These are phyloP conservation scores for Ophiocordyceps sinensis DNA, from an alignment of 2,329 filamentous ascomycete genomes.

Conservation along the genomic window DNA sequence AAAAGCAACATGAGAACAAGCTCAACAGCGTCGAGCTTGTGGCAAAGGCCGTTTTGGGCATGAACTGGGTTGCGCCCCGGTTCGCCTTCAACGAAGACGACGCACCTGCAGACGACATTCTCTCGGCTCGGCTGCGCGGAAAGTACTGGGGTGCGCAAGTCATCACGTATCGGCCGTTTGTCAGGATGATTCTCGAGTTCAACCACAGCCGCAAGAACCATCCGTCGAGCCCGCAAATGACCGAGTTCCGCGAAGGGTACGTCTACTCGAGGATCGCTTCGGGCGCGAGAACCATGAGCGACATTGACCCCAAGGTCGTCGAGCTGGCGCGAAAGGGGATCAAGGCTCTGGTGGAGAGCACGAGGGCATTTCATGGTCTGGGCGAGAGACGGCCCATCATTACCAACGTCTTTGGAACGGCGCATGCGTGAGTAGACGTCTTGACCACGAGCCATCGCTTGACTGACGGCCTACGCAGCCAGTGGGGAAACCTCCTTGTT, in stretches of 20 bases:
- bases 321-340: constrained; percentile 48
- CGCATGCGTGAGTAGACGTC: constrained; percentile 68
- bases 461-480: constrained; percentile 34
- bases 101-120: constrained; percentile 58
- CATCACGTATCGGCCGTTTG: constrained; percentile 73
- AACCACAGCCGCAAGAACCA: constrained; percentile 22
- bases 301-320: constrained; percentile 31
- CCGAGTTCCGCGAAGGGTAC: constrained; percentile 21
- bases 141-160: constrained; percentile 92
- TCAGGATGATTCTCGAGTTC: constrained; percentile 40
- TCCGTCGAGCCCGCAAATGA: constrained; percentile 16
- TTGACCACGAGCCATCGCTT: not conserved
- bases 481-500: constrained; percentile 95
- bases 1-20: constrained; percentile 15
- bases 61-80: constrained; percentile 31
- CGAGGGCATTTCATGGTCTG: constrained; percentile 60
- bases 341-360: constrained; percentile 68
- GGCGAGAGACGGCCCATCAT: constrained; percentile 58
- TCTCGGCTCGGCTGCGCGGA: constrained; percentile 69
- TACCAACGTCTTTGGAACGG: constrained; percentile 92
- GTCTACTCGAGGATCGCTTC: constrained; percentile 22
- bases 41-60: constrained; percentile 25
- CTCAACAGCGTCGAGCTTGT: constrained; percentile 32
- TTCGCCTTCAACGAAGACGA: constrained; percentile 52
- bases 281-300: constrained; percentile 19